A percentile compares a stretch with the other conserved stretches of the same genome.
phyloP scores from a whole-genome alignment of 2,329 filamentous ascomycete species.

The Pseudogymnoascus sp. region DNA sequence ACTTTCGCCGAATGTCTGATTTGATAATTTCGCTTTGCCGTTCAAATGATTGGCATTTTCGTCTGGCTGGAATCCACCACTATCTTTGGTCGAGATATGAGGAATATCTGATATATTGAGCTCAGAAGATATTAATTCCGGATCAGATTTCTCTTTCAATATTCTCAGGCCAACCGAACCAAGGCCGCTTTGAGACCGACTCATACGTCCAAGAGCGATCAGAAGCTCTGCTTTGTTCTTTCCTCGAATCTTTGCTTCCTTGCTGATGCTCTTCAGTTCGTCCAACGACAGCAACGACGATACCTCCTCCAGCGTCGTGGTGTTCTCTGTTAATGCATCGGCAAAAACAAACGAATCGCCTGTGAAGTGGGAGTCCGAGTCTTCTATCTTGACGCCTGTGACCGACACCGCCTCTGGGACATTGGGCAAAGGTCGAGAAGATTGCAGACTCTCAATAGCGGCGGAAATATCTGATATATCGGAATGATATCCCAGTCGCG shows the following conservation, averaged over 20 bases:
- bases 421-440: constrained; percentile 44
- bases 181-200: constrained; percentile 67
- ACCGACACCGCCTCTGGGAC: constrained; percentile 15
- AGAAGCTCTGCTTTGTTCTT: constrained; percentile 80
- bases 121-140: background rate
- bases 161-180: constrained; percentile 58
- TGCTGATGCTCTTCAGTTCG: constrained; percentile 76
- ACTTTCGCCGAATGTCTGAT: constrained; percentile 27
- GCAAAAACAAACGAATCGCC: constrained; percentile 64
- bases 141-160: constrained; percentile 27
- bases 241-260: constrained; percentile 76
- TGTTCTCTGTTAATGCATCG: constrained; percentile 64
- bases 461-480: constrained; percentile 68
- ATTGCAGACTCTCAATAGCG: constrained; percentile 59
- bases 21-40: background rate
- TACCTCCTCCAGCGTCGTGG: constrained; percentile 74
- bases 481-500: constrained; percentile 67
- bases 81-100: background rate
- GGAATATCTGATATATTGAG: background rate
- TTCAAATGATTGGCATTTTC: background rate
- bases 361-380: constrained; percentile 23
- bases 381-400: constrained; percentile 13
- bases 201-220: constrained; percentile 63
- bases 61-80: background rate
- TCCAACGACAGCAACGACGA: constrained; percentile 75